Evolutionary conservation across 2,329 filamentous ascomycete genomes (phyloP), one percentile per base, ranked within the genome.

Genomic region (Coccinonectria pachysandricola): DNA sequence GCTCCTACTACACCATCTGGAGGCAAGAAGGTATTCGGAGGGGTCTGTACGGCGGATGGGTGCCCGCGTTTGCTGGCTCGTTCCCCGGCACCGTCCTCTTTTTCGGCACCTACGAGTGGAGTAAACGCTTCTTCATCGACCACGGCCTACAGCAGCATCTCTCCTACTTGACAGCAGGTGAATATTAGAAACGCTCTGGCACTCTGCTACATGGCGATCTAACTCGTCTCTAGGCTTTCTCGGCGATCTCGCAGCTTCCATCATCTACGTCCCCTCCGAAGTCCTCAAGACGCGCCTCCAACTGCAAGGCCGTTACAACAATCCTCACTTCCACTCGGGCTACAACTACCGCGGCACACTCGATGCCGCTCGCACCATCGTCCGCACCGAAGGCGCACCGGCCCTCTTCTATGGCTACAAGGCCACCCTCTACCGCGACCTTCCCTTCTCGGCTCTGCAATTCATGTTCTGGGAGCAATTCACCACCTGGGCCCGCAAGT

Each of bases 381-480:
- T 86, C 10, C 75, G 76, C 19, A 68, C 70, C 21, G 91, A 98
- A 59, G 92, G 91, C 1, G 66, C 85, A 28, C 65, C 73, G 0
- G 91, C 92, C 11, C 69, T 98, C 13, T 98, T 95, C 54, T 80
- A 93, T 44, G 91, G 91, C n/a, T 98, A 92, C 62, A 91, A 91
- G 53, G 91, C 91, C 8, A 98, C 91, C 0, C 73, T 98, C 3
- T 91, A 83, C 59, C 80, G 91, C 32, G 91, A 98, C 46, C 68
- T 98, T 12, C 91, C 91, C 2, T 98, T 95, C 51, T 96, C 88
- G 0, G 91, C 91, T 1, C 61, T 98, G 8, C 91, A 98, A 50
- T 96, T 98, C 56, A 88, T 92, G 46, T 95, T 98, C 52, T 98
- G 94, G 63, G 91, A 98, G 56, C 84, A 96, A 54, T 87, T 87